Percentiles rank a stretch among this genome's conserved stretches.
Conservation (phyloP, 768 basidiomycete species). For the Sporobolomyces roseus region DNA sequence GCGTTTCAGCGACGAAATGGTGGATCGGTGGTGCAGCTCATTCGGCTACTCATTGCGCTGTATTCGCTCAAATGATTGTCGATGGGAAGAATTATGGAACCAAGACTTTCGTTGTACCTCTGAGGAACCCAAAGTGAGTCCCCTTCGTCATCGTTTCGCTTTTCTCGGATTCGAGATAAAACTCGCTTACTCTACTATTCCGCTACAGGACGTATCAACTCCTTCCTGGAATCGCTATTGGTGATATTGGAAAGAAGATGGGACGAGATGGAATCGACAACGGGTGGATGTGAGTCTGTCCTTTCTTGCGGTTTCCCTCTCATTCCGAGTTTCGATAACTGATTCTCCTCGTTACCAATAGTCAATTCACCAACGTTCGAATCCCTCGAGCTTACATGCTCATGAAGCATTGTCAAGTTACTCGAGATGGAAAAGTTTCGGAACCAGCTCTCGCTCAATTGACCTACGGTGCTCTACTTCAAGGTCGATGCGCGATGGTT, state of each 20-base stretch:
- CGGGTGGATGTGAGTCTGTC: conserved; percentile 37
- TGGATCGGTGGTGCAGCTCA: conserved; percentile 54
- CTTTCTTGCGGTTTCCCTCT: background rate
- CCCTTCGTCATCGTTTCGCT: background rate
- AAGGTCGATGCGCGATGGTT: conserved; percentile 46
- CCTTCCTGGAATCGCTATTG: conserved; percentile 52
- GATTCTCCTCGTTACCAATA: background rate
- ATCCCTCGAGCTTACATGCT: conserved; percentile 52
- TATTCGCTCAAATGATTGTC: conserved; percentile 52
- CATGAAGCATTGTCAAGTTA: conserved; percentile 54
- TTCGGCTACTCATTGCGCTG: conserved; percentile 52
- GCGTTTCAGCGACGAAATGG: conserved; percentile 53
- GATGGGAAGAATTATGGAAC: conserved; percentile 52
- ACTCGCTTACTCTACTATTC: too few species aligned
- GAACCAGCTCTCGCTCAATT: conserved; percentile 53
- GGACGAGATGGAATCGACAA: conserved; percentile 53
- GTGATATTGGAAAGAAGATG: conserved; percentile 54
- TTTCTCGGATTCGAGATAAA: background rate
- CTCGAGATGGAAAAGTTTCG: conserved; percentile 50
- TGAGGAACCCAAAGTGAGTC: conserved; percentile 48
- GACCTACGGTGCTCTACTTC: conserved; percentile 53
- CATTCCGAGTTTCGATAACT: background rate
- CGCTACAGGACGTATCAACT: conserved; percentile 49
- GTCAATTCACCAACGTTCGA: conserved; percentile 52
- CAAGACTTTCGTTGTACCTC: conserved; percentile 53